Evolutionary conservation across 2,329 filamentous ascomycete species (phyloP), one percentile per base, ranked within the genome.

Genomic region (Lachnellula arida): DNA sequence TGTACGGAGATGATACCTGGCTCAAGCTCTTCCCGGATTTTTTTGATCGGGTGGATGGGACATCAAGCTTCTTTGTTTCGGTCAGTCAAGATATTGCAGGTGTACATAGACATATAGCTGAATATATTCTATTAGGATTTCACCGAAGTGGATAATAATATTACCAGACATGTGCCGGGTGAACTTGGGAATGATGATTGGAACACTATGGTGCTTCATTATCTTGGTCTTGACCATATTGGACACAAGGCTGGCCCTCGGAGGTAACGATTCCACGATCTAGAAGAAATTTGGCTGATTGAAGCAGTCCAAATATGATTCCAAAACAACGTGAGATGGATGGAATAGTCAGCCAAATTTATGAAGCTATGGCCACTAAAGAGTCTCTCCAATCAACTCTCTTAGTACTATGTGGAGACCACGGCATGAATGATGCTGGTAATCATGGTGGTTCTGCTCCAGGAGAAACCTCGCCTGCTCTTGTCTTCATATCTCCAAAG

Each of bases 1-100:
- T 99, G 87, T 97, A 94, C 68, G 94, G 94, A 49, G 94, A 99
- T 68, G 94, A 99, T 71, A 99, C 94, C 19, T 99, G 94, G 95
- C 76, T 99, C 64, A 97, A 97, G 75, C 79, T 99, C 14, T 99
- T 99, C 66, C 94, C 94, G 0, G 84, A 82, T 15, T 91, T 88
- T 48, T 99, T 99, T 74, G 84, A 87, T 64, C 85, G 92, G 42
- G 79, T 85, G 50, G 95, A 99, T 72, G 94, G 95, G 48, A 99
- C 94, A 2, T 91, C 91, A 55, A 97, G 93, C 75, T 99, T 99
- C 73, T 99, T 97, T 73, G 94, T 99, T 65, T 91, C 94, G 72
- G 91, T 96, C 72, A 78, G 87, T 82, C 59, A 48, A 63, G 56
- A 51, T 52, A 19, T 54, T 57, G 47, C 57, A 55, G 58, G 25